These are phyloP conservation scores for Sporobolomyces roseus DNA, from an alignment of 768 basidiomycete genomes.

Conservation along the genomic window DNA sequence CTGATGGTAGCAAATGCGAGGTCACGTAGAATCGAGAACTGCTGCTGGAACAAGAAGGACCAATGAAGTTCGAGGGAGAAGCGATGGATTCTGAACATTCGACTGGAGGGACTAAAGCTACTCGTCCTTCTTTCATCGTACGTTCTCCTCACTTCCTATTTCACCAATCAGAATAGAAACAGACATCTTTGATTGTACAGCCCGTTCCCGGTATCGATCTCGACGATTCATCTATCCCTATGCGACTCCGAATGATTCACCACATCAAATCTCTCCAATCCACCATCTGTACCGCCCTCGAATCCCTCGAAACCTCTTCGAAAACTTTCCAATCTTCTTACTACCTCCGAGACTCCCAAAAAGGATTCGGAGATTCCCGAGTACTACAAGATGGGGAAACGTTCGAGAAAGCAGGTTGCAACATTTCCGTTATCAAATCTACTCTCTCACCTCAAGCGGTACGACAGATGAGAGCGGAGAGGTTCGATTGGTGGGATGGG, in stretches of 20 bases:
- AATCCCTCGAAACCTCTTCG: constrained; percentile 64
- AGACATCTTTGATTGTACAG: not conserved
- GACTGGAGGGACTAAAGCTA: not conserved
- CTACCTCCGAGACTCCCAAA: constrained; percentile 55
- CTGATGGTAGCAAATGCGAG: not conserved
- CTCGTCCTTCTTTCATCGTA: constrained; percentile 28
- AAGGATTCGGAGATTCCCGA: constrained; percentile 58
- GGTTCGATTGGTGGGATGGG: constrained; percentile 48
- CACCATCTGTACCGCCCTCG: constrained; percentile 70
- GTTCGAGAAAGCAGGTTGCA: constrained; percentile 94
- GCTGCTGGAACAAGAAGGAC: not conserved
- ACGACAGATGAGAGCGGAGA: constrained; percentile 91
- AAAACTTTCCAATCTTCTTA: constrained; percentile 74
- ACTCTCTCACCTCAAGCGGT: constrained; percentile 81
- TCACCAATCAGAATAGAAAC: too few species aligned
- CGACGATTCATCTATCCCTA: constrained; percentile 49
- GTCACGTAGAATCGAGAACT: not conserved
- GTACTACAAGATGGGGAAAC: constrained; percentile 62
- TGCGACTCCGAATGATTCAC: constrained; percentile 73
- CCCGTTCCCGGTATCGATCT: constrained; percentile 33
- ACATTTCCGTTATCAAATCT: constrained; percentile 87
- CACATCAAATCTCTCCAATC: constrained; percentile 75
- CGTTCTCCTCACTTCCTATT: not conserved
- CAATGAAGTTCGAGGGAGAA: not conserved
- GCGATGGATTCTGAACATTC: not conserved